Percentiles rank a stretch among this genome's conserved stretches.
Evolutionary conservation across 495 filamentous ascomycete genomes (phyloP).

Genomic region (Talaromyces nanjingensis): DNA sequence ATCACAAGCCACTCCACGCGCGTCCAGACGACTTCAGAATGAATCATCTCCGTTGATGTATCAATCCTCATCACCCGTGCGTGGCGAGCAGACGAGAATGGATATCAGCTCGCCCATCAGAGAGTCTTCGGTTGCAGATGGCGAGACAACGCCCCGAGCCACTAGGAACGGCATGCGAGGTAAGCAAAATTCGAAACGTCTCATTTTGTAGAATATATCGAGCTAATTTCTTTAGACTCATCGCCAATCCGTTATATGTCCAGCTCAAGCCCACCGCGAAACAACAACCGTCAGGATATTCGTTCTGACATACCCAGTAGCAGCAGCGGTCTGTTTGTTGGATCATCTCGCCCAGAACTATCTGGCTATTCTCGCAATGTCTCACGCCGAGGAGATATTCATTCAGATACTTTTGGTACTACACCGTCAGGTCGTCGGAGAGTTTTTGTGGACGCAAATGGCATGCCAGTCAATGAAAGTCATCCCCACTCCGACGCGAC

Average conservation of each 20-base stretch:
- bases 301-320: conserved; percentile 62
- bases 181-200: conserved; percentile 31
- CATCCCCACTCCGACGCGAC: conserved; percentile 66
- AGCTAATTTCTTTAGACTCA: conserved; percentile 53
- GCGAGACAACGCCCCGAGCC: conserved; percentile 70
- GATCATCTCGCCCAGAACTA: conserved; percentile 48
- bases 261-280: conserved; percentile 72
- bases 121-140: conserved; percentile 49
- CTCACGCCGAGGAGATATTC: conserved; percentile 73
- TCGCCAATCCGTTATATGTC: conserved; percentile 85
- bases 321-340: conserved; percentile 81
- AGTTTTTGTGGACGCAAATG: conserved; percentile 76
- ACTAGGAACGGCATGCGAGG: conserved; percentile 55
- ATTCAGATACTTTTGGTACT: conserved; percentile 66
- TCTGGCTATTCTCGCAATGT: conserved; percentile 34
- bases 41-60: conserved; percentile 78
- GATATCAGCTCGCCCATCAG: conserved; percentile 61
- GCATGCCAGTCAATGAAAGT: conserved; percentile 55
- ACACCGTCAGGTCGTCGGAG: conserved; percentile 58
- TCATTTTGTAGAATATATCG: not conserved
- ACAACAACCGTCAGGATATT: conserved; percentile 43
- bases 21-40: conserved; percentile 34
- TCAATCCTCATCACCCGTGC: conserved; percentile 65
- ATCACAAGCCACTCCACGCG: conserved; percentile 35
- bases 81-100: conserved; percentile 47